Evolutionary conservation across 2,329 filamentous ascomycete genomes (phyloP), one percentile per base, ranked within the genome.

Genomic region (Phyllosticta paracitricarpa): DNA sequence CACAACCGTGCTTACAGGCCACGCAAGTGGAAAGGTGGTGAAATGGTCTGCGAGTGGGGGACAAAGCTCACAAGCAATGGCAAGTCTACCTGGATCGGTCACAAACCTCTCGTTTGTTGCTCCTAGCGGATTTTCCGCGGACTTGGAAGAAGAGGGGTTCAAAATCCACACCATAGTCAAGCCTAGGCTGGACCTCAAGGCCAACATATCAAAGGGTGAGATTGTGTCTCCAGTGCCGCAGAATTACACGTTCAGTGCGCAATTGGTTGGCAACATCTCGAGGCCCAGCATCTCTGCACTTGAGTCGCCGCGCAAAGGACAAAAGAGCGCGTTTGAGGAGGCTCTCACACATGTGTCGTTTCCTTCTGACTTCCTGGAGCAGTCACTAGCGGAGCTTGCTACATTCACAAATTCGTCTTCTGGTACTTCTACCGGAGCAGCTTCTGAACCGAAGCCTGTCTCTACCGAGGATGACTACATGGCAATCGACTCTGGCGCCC

Each of bases 71-170:
- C 40, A 48, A n/a, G 40, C 14, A n/a, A 48, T 48, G 14, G 80
- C 84, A 2, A 88, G 88, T 62, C 81, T 95, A 62, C 91, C 91
- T 59, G 88, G 90, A 3, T 85, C 91, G 19, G 85, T 96, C 35
- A 94, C 89, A 10, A 96, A 95, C 67, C 69, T 97, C 25, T 71
- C 80, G n/a, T 89, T 94, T 73, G 77, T 90, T 28, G 81, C 85
- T 9, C 85, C 89, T 0, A 79, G 74, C 72, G 76, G 77, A 63
- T 79, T 79, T 67, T 71, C 75, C 28, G 65, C 70, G 66, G 51
- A 68, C 63, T 61, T 57, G 19, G 22, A 64, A 67, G 25, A 64
- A 67, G 40, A 65, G 64, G 69, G 81, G 1, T 80, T 83, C 66
- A 78, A 82, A 17, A 74, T 82, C 24, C 76, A 79, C 58, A 82